These are phyloP conservation scores for Trichoderma virens DNA, from an alignment of 495 filamentous ascomycete species.

Conservation along the genomic window DNA sequence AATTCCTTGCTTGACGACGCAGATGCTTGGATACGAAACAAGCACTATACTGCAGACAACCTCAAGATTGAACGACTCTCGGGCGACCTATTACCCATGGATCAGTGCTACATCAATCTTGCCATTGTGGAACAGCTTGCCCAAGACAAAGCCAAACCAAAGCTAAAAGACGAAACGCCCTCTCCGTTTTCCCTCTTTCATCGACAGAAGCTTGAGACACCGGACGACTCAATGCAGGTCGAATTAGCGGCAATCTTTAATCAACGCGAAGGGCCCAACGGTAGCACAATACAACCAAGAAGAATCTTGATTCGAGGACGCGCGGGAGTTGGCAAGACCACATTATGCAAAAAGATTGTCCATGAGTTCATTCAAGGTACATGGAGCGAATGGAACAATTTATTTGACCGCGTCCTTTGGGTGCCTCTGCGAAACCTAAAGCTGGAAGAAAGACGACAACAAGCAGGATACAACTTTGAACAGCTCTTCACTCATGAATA, in stretches of 20 bases:
- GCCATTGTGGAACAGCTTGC: conserved; percentile 22
- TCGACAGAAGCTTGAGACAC: conserved; percentile 22
- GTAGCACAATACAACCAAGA: conserved; percentile 17
- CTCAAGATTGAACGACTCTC: conserved; percentile 31
- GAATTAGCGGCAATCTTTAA: conserved; percentile 23
- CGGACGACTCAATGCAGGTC: conserved; percentile 19
- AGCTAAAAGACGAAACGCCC: too few relatives aligned
- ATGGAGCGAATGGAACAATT: conserved; percentile 18
- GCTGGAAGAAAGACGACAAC: conserved; percentile 17
- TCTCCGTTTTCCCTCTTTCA: conserved; percentile 24
- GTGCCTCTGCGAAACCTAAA: conserved; percentile 26
- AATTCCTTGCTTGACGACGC: conserved; percentile 16
- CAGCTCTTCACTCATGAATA: conserved; percentile 23
- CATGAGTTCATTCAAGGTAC: conserved; percentile 19
- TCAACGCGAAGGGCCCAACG: conserved; percentile 16
- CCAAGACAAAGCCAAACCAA: too few relatives aligned
- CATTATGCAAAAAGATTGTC: conserved; percentile 38
- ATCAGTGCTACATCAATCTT: conserved; percentile 31
- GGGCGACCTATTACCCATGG: conserved; percentile 24
- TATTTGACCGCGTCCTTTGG: conserved; percentile 33
- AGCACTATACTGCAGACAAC: conserved; percentile 17
- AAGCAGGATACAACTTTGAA: conserved; percentile 15
- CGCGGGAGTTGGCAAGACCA: conserved; percentile 38
- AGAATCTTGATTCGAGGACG: conserved; percentile 35
- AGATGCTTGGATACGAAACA: conserved; percentile 19